Conservation (phyloP, 2,329 filamentous ascomycete species). For the Coleophoma cylindrospora region DNA sequence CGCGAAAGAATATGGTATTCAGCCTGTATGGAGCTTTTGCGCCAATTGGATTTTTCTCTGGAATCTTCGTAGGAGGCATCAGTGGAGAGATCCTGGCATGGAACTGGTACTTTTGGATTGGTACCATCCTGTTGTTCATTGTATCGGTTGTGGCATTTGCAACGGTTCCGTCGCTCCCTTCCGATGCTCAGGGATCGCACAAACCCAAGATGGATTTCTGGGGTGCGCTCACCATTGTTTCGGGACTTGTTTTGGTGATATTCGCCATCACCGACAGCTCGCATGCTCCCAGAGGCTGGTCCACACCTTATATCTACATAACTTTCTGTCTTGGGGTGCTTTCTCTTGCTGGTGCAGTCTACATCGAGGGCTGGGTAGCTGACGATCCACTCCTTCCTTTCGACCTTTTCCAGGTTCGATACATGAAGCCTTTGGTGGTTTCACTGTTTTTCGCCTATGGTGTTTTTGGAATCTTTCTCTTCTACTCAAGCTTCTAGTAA, state of each 20-base stretch:
- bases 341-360: slow-evolving; percentile 53
- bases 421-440: slow-evolving; percentile 58
- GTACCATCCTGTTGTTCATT: slow-evolving; percentile 40
- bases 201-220: slow-evolving; percentile 62
- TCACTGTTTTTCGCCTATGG: slow-evolving; percentile 63
- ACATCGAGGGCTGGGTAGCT: slow-evolving; percentile 69
- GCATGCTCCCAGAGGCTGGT: slow-evolving; percentile 63
- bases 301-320: slow-evolving; percentile 62
- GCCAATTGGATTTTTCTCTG: slow-evolving; percentile 47
- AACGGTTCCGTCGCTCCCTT: slow-evolving; percentile 49
- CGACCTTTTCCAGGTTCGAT: slow-evolving; percentile 61
- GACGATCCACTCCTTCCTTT: slow-evolving; percentile 61
- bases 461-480: slow-evolving; percentile 58
- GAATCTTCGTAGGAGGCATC: slow-evolving; percentile 57
- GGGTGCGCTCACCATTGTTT: slow-evolving; percentile 53
- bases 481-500: slow-evolving; percentile 53
- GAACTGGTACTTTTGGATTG: slow-evolving; percentile 63
- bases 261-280: slow-evolving; percentile 69
- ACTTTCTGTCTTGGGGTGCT: slow-evolving; percentile 57
- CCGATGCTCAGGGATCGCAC: slow-evolving; percentile 59
- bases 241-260: slow-evolving; percentile 61
- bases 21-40: slow-evolving; percentile 47
- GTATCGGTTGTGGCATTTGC: slow-evolving; percentile 37
- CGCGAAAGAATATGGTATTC: slow-evolving; percentile 58
- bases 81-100: slow-evolving; percentile 49